Evolutionary conservation across 345 rosid species (phyloP).

Genomic region (Mallotus nudiflorus): DNA sequence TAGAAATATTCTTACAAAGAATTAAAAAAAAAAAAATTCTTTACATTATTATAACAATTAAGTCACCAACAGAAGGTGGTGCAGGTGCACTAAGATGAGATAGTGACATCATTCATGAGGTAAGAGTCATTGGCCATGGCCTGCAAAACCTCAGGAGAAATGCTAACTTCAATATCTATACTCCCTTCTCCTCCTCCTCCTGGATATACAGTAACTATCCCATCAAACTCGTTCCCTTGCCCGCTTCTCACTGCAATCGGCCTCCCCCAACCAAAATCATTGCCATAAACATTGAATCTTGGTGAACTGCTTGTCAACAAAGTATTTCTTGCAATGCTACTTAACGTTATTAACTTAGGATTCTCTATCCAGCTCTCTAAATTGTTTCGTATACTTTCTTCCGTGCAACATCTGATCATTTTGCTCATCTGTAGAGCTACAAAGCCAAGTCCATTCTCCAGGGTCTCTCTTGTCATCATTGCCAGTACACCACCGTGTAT

Average conservation of each 20-base stretch:
- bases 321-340: background rate
- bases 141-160: conserved; percentile 15
- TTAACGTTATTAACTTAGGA: background rate
- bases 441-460: conserved; percentile 21
- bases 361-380: conserved; percentile 14
- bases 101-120: conserved; percentile 19
- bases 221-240: conserved; percentile 16
- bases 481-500: background rate
- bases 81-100: background rate
- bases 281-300: conserved; percentile 18
- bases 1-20: too few species aligned
- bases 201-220: conserved; percentile 27
- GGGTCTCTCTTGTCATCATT: conserved; percentile 8
- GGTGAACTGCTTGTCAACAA: conserved; percentile 1
- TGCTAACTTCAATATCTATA: conserved; percentile 36
- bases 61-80: too few species aligned
- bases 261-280: conserved; percentile 32
- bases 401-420: conserved; percentile 10
- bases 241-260: conserved; percentile 29
- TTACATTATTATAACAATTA: too few species aligned
- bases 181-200: conserved; percentile 40
- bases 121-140: conserved; percentile 13
- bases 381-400: background rate
- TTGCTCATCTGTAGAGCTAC: conserved; percentile 23
- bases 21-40: too few species aligned